phyloP scores from a whole-genome alignment of 1,139 yeast species.

The Arxiozyma heterogenica region DNA sequence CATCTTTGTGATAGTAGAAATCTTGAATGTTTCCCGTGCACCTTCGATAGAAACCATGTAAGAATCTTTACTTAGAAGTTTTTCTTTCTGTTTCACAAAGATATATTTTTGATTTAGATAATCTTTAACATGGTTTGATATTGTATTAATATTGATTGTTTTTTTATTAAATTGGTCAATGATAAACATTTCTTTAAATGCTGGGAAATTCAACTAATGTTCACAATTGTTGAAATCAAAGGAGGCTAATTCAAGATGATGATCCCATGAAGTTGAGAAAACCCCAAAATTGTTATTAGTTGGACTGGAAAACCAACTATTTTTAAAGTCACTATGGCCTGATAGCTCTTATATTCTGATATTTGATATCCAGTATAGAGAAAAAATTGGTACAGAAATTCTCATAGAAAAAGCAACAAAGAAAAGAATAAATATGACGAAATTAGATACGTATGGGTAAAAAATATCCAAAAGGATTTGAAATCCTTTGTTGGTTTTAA shows the following conservation, averaged over 20 bases:
- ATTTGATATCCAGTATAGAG: too few species aligned
- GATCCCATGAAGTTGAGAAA: conserved; percentile 42
- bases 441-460: too few species aligned
- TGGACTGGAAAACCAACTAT: too few species aligned
- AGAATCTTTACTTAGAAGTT: conserved; percentile 75
- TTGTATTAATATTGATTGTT: neutral
- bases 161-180: neutral
- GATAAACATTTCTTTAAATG: conserved; percentile 26
- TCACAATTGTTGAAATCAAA: conserved; percentile 60
- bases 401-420: too few species aligned
- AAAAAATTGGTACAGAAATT: too few species aligned
- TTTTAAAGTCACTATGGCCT: too few species aligned
- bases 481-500: too few species aligned
- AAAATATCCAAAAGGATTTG: too few species aligned
- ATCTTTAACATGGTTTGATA: conserved; percentile 5
- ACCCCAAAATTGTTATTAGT: conserved; percentile 45
- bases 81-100: conserved; percentile 94
- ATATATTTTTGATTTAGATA: conserved; percentile 41
- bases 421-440: too few species aligned
- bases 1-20: conserved; percentile 66
- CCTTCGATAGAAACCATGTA: conserved; percentile 48
- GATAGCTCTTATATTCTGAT: too few species aligned
- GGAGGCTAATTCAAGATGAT: conserved; percentile 40
- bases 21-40: conserved; percentile 78
- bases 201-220: conserved; percentile 75